Conservation (phyloP, 2,329 filamentous ascomycete species). For the Endoconidiophora polonica region DNA sequence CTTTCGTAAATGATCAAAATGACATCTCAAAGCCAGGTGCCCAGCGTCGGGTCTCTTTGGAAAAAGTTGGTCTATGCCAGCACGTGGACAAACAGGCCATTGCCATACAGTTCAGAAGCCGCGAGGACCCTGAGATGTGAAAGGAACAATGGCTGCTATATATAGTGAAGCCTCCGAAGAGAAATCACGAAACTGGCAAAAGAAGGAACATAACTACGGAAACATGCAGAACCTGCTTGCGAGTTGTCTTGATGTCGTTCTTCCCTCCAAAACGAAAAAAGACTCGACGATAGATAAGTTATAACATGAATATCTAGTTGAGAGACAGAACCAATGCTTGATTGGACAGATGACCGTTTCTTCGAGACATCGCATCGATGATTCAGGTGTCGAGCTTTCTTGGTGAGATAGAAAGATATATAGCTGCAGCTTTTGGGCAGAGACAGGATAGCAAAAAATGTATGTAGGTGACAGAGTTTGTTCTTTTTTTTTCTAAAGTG, state of each 20-base stretch:
- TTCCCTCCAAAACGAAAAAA: too few relatives aligned
- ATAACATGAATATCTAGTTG: too few relatives aligned
- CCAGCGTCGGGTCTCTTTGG: conserved; percentile 33
- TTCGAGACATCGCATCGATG: too few relatives aligned
- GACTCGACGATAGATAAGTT: neutral
- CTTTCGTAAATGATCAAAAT: conserved; percentile 36
- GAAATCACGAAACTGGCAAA: conserved; percentile 11
- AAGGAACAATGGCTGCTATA: conserved; percentile 32
- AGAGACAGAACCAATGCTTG: too few relatives aligned
- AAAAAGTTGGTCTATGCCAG: conserved; percentile 33
- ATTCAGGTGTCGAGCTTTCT: too few relatives aligned
- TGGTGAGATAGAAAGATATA: too few relatives aligned
- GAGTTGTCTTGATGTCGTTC: too few relatives aligned
- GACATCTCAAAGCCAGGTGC: conserved; percentile 38
- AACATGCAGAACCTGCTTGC: neutral
- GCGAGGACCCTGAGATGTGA: neutral
- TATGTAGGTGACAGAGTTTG: too few relatives aligned
- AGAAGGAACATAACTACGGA: conserved; percentile 8
- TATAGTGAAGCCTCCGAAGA: conserved; percentile 21
- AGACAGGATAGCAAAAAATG: too few relatives aligned
- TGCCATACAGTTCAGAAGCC: conserved; percentile 19
- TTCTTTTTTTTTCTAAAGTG: too few relatives aligned
- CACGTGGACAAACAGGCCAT: conserved; percentile 32
- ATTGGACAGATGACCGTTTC: too few relatives aligned
- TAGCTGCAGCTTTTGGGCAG: too few relatives aligned